phyloP scores from a whole-genome alignment of 371 early-diverging fungal species.

The Mucor circinelloides region DNA sequence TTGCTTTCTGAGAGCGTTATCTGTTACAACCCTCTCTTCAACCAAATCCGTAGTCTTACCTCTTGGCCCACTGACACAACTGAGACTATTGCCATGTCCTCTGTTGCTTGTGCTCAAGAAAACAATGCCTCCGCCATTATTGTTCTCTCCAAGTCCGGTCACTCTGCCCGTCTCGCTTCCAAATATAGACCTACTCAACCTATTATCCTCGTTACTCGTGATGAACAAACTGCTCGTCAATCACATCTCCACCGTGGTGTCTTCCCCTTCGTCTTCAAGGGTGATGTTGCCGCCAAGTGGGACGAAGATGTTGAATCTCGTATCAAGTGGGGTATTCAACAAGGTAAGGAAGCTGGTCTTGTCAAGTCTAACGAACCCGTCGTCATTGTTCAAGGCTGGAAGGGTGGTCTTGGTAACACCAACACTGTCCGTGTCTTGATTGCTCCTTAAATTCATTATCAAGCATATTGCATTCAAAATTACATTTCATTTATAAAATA shows the following conservation, averaged over 20 bases:
- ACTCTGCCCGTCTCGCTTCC: constrained; percentile 86
- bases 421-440: constrained; percentile 81
- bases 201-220: constrained; percentile 84
- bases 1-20: constrained; percentile 73
- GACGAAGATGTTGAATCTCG: constrained; percentile 87
- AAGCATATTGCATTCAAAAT: background rate
- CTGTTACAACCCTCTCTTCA: constrained; percentile 75
- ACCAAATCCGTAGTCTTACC: constrained; percentile 78
- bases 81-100: constrained; percentile 91
- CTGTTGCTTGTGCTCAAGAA: constrained; percentile 84
- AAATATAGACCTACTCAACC: constrained; percentile 94
- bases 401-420: constrained; percentile 79
- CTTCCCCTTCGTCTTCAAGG: constrained; percentile 81
- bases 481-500: background rate
- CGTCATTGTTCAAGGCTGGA: constrained; percentile 83
- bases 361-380: constrained; percentile 70
- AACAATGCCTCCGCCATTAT: constrained; percentile 87
- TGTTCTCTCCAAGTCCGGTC: constrained; percentile 78
- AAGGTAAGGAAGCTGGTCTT: constrained; percentile 58
- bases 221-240: constrained; percentile 82
- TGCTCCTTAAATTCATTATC: constrained; percentile 30
- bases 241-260: constrained; percentile 86
- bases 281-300: constrained; percentile 60
- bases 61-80: constrained; percentile 76
- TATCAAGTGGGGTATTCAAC: constrained; percentile 80